Evolutionary conservation across 78 protist genomes (phyloP), one percentile per base, ranked within the genome.

Genomic region (slime mould (Dictyostelium discoideum)): DNA sequence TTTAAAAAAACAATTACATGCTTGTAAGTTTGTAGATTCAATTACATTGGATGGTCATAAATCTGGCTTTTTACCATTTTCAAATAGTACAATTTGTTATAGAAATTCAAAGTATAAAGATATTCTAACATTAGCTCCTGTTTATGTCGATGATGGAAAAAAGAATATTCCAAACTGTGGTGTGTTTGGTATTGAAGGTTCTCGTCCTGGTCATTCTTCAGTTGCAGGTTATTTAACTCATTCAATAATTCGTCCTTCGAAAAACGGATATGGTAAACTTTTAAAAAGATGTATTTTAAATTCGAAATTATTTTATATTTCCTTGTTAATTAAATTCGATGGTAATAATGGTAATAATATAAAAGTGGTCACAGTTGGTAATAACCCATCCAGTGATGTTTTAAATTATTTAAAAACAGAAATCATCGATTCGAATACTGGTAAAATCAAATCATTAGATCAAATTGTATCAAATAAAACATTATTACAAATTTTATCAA

Each of bases 11-110:
- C 37, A 32, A 32, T 32, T 32, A 32, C 37, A 42, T 42, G 63
- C 60, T 3, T 79, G 50, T 11, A 50, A 44, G 16, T 16, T 14
- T 26, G 86, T 9, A 16, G 86, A 82, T 26, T 54, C 86, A 3
- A 29, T 82, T 16, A 82, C 74, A 50, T 2, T 82, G 3, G 86
- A 82, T 50, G 40, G 22, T 14, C 86, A 82, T 32, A 82, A 82
- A 50, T 10, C 44, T 16, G 86, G 86, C 29, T 82, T 29, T 50
- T 22, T 82, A 29, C 67, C 67, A 6, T 82, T n/a, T 26, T 50
- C 86, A 26, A 20, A n/a, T 82, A 50, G 86, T 50, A 10, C 24
- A 82, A 26, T 82, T 20, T 82, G 67, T 42, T 82, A 13, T 82
- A 44, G 73, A 44, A 82, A 82, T 50, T 46, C 67, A 29, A 44